Evolutionary conservation across 164 flowering plant species (phyloP), one percentile per base, ranked within the genome.

Genomic region (Liquidambar formosana): DNA sequence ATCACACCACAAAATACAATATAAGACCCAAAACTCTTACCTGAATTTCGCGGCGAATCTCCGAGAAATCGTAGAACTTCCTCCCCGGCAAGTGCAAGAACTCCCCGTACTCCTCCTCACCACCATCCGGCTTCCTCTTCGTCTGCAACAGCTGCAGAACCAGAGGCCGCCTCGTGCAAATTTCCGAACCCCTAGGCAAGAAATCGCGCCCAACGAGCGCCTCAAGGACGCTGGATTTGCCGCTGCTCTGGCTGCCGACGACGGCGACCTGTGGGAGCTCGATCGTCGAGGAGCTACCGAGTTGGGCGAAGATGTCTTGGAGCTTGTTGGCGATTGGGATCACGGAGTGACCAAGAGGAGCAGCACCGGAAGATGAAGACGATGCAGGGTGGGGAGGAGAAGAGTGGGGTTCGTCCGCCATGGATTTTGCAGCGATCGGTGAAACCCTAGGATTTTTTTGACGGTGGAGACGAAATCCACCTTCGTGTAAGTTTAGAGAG

Each of bases 181-280:
- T 94, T 33, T 92, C 97, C 11, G 80, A 75, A 2, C 96, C 97
- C 5, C 98, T 78, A 0, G 98, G 98, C 58, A 92, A 64, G 74
- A 94, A 94, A 70, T 94, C 97, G 44, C 98, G 89, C 9, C 98
- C 98, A 4, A 94, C 98, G 16, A 94, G 82, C 3, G 98, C 85
- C 72, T 94, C 97, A 10, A 94, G 87, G 10, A 94, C 97, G 69
- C 96, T 90, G 60, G 97, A 90, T 61, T 94, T 94, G 10, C 98
- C 98, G 69, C 98, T 94, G 74, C 97, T 92, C 78, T 94, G 98
- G 74, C 97, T 89, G 0, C 97, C 97, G 16, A 94, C 94, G 33
- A 94, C 99, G 4, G 91, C 94, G 16, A 94, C 99, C 72, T 92
- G 99, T 2, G 97, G 99, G 33, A 94, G 81, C 72, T 89, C 93